Base-by-base conservation (phyloP, 2,329 filamentous ascomycete species). In the Chrysosphaeria jannelii region DNA sequence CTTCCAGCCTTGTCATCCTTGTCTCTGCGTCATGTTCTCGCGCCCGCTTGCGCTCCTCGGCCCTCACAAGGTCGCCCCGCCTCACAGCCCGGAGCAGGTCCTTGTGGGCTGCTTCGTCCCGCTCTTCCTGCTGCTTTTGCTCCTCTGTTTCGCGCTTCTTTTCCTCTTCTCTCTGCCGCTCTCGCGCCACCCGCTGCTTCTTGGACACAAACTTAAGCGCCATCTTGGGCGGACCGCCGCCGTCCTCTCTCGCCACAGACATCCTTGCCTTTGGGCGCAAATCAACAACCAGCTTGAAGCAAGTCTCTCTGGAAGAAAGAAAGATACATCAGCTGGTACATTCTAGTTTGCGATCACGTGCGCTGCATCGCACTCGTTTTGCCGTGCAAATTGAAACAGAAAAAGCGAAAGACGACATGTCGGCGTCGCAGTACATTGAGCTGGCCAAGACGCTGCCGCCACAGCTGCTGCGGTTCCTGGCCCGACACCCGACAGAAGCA, bases 391-490 rank as follows among this genome's bases (percentile, higher is more conserved):
- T n/a, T n/a, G n/a, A 19, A 19, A 7, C 17, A n/a, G n/a, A n/a
- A n/a, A n/a, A n/a, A n/a, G n/a, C n/a, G 22, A 19, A n/a, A n/a
- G n/a, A n/a, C n/a, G n/a, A n/a, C n/a, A n/a, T n/a, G n/a, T 26
- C 23, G 8, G 13, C 29, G 2, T 17, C 30, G 10, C 28, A 29
- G 23, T 47, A 50, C 32, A 41, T 62, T 32, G 47, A 52, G 36
- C 53, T 76, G 28, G 71, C 71, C 29, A 61, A 66, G 45, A 51
- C 58, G 33, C 62, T 93, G 19, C 85, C 78, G 6, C 51, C 60
- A 25, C 68, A 68, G 19, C 60, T 97, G 21, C 60, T 70, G 39
- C 64, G 65, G 37, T 91, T 97, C 57, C 71, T 97, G 45, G 69
- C 70, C 27, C 70, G 72, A 33, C 91, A 81, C 44, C 85, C 85